Evolutionary conservation across 768 basidiomycete species (phyloP).

Genomic region (Pulveroboletus sp.): DNA sequence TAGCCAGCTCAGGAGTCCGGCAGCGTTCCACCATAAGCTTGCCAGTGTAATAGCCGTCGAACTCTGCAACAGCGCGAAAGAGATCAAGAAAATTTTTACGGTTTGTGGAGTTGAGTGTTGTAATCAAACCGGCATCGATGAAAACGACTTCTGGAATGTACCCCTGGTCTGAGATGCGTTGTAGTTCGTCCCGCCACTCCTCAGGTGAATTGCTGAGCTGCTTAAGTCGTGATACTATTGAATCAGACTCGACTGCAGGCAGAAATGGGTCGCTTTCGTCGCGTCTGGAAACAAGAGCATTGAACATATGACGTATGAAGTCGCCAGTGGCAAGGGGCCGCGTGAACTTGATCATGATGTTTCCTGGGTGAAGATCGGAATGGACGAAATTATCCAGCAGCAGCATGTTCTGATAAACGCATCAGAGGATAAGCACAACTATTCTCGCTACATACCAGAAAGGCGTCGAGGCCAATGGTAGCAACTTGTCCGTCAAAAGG

Average conservation of each 20-base stretch:
- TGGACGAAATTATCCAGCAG: slow-evolving; percentile 98
- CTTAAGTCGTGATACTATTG: slow-evolving; percentile 69
- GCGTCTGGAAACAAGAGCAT: slow-evolving; percentile 45
- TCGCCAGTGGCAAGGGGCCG: slow-evolving; percentile 73
- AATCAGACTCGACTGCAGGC: slow-evolving; percentile 45
- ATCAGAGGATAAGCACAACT: slow-evolving; percentile 1
- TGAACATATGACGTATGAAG: slow-evolving; percentile 59
- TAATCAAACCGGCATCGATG: slow-evolving; percentile 94
- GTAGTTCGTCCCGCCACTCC: slow-evolving; percentile 72
- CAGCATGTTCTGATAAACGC: slow-evolving; percentile 80
- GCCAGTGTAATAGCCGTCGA: slow-evolving; percentile 94
- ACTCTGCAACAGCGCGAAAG: slow-evolving; percentile 93
- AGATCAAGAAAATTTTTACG: slow-evolving; percentile 94
- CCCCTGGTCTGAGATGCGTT: slow-evolving; percentile 58
- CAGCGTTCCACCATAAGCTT: slow-evolving; percentile 96
- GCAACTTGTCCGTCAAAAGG: slow-evolving; percentile 89
- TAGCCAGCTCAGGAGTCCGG: slow-evolving; percentile 82
- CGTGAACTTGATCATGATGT: slow-evolving; percentile 97
- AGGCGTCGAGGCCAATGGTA: slow-evolving; percentile 91
- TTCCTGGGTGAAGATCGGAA: slow-evolving; percentile 87
- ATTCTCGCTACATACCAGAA: slow-evolving; percentile 60
- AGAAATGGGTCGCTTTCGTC: slow-evolving; percentile 26
- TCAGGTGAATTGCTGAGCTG: slow-evolving; percentile 53
- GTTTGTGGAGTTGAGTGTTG: slow-evolving; percentile 78
- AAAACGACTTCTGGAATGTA: slow-evolving; percentile 95